Conservation (phyloP, 139 green algal species). For the Yamagishiella unicocca region DNA sequence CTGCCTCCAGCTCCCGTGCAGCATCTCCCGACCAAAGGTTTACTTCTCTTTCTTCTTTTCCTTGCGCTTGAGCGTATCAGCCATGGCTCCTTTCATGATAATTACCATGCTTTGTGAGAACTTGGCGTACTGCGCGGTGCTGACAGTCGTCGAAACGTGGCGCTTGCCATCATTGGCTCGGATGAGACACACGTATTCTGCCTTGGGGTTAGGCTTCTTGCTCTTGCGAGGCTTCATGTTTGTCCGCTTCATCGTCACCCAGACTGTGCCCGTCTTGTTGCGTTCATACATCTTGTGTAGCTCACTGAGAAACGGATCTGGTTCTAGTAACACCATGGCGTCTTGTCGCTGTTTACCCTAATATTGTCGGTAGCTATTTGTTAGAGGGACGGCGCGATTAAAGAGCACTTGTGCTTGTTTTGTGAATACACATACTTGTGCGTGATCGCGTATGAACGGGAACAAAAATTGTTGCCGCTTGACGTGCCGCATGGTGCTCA, state of each 20-base stretch:
- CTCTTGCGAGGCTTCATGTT: slow-evolving; percentile 64
- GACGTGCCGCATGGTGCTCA: no score
- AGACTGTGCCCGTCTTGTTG: slow-evolving; percentile 72
- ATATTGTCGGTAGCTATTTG: no score
- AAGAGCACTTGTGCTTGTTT: no score
- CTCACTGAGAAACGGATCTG: slow-evolving; percentile 84
- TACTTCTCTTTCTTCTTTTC: slow-evolving; percentile 55
- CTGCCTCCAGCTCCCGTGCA: no score
- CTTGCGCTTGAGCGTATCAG: slow-evolving; percentile 72
- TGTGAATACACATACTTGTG: no score
- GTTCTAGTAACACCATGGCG: slow-evolving; percentile 76
- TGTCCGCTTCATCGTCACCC: slow-evolving; percentile 83
- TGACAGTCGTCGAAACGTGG: slow-evolving; percentile 81
- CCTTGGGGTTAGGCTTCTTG: slow-evolving; percentile 46
- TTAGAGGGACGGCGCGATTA: no score
- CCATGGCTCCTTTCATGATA: slow-evolving; percentile 82
- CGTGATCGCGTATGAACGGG: no score
- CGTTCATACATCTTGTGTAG: slow-evolving; percentile 82
- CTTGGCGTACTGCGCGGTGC: slow-evolving; percentile 60
- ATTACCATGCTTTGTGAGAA: slow-evolving; percentile 77
- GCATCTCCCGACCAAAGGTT: no score
- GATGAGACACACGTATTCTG: slow-evolving; percentile 79
- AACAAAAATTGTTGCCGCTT: no score
- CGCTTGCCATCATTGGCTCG: slow-evolving; percentile 85
- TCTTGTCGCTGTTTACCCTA: no score